These are phyloP conservation scores for Cantharellus cinnabarinus DNA, from an alignment of 768 basidiomycete species.

Conservation along the genomic window DNA sequence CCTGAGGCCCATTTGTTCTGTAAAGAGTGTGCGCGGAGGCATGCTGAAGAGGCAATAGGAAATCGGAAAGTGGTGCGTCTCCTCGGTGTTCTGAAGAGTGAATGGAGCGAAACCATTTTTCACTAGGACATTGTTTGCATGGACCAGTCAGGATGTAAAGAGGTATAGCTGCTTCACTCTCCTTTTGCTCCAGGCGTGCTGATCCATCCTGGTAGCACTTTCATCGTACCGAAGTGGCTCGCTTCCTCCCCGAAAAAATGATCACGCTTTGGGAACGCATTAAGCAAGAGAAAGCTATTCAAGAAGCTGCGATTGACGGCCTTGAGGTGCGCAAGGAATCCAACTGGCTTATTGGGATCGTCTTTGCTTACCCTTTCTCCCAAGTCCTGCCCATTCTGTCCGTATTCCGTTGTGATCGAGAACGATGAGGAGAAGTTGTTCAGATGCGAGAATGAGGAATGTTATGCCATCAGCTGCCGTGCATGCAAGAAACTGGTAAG, in stretches of 20 bases:
- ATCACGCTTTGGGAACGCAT: constrained; percentile 16
- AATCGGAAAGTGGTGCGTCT: constrained; percentile 20
- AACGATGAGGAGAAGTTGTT: constrained; percentile 44
- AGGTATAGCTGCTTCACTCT: constrained; percentile 12
- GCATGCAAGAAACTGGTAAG: constrained; percentile 52
- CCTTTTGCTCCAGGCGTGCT: neutral
- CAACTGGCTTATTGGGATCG: neutral
- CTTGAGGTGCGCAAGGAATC: constrained; percentile 25
- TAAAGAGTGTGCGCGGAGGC: constrained; percentile 40
- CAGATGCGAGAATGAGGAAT: constrained; percentile 31
- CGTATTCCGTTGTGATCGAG: constrained; percentile 66
- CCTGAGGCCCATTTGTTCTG: constrained; percentile 83
- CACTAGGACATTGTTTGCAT: constrained; percentile 40
- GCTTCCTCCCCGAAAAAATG: constrained; percentile 35
- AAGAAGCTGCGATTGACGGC: constrained; percentile 53
- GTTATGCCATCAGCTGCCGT: constrained; percentile 59
- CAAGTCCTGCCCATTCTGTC: constrained; percentile 71
- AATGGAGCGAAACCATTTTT: neutral
- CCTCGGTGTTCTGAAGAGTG: neutral
- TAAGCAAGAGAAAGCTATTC: constrained; percentile 58
- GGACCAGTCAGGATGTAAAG: constrained; percentile 53
- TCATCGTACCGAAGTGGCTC: constrained; percentile 42
- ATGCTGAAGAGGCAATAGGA: constrained; percentile 43
- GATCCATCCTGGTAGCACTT: constrained; percentile 19
- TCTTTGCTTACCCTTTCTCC: neutral